A percentile compares a stretch with the other conserved stretches of the same genome.
phyloP scores from a whole-genome alignment of 345 rosid genomes.

The Eucalyptus pumila region DNA sequence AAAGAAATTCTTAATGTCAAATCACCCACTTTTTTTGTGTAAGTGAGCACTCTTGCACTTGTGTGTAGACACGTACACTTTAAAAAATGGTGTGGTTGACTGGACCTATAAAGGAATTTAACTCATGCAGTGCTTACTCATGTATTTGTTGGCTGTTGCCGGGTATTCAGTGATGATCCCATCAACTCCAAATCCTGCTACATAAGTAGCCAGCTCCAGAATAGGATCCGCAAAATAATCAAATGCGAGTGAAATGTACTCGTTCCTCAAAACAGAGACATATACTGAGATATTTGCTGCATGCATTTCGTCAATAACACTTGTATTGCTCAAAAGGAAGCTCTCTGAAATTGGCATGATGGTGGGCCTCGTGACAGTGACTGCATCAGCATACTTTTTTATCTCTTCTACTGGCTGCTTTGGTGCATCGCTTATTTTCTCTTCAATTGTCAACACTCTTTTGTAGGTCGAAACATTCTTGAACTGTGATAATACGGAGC shows the following conservation, averaged over 20 bases:
- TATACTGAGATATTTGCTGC: conserved; percentile 56
- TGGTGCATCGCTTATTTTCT: conserved; percentile 44
- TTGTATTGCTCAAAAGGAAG: conserved; percentile 28
- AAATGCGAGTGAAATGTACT: conserved; percentile 40
- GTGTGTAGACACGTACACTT: background rate
- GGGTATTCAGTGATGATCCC: conserved; percentile 77
- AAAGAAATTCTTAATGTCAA: background rate
- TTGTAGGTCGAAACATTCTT: conserved; percentile 25
- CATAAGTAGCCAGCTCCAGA: conserved; percentile 52
- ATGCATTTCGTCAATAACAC: conserved; percentile 41
- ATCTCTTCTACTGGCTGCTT: conserved; percentile 33
- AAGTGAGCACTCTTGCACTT: background rate
- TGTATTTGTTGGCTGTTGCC: conserved; percentile 59
- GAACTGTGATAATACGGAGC: conserved; percentile 49
- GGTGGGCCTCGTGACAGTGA: conserved; percentile 27
- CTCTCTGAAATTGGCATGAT: conserved; percentile 14
- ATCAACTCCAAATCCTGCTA: conserved; percentile 33
- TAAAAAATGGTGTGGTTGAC: background rate
- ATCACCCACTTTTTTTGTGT: background rate
- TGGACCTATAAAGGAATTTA: background rate
- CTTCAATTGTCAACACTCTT: conserved; percentile 35
- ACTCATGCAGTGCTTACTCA: conserved; percentile 26
- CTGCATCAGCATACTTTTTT: conserved; percentile 64
- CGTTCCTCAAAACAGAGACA: conserved; percentile 49
- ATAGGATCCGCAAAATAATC: conserved; percentile 73